A percentile compares a stretch with the other conserved stretches of the same genome.
Evolutionary conservation across 768 basidiomycete species (phyloP).

Genomic region (Suillus spraguei): DNA sequence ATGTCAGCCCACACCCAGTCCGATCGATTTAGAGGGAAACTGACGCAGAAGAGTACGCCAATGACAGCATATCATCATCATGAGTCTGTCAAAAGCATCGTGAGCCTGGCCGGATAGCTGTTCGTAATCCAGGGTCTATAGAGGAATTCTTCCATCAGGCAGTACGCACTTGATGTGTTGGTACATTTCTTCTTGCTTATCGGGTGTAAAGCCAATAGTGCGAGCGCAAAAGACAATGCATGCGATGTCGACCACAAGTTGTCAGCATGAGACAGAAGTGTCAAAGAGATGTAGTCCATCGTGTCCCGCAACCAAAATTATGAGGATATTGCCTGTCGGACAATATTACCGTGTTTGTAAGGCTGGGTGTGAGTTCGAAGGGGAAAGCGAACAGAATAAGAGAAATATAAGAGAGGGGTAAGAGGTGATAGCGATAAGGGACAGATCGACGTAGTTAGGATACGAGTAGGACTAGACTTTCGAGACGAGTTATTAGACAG

Average conservation of each 20-base stretch:
- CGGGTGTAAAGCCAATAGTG: conserved; percentile 42
- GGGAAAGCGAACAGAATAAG: too few relatives aligned
- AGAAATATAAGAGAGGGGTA: too few relatives aligned
- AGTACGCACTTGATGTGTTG: conserved; percentile 32
- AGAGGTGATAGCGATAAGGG: too few relatives aligned
- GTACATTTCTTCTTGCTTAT: conserved; percentile 41
- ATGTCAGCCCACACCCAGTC: neutral
- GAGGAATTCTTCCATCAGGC: conserved; percentile 27
- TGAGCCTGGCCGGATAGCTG: neutral
- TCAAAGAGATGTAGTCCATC: conserved; percentile 39
- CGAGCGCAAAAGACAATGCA: conserved; percentile 35
- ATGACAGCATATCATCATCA: conserved; percentile 28
- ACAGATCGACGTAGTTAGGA: too few relatives aligned
- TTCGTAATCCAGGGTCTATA: conserved; percentile 13
- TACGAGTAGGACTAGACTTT: too few relatives aligned
- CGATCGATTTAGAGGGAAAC: conserved; percentile 5
- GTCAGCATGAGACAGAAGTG: neutral
- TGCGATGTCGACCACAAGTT: conserved; percentile 37
- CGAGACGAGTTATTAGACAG: too few relatives aligned
- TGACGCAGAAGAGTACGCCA: conserved; percentile 29
- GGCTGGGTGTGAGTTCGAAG: too few relatives aligned
- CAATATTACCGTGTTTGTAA: too few relatives aligned
- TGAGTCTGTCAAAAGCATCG: conserved; percentile 23
- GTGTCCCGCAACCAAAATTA: conserved; percentile 61
- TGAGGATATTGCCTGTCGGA: conserved; percentile 37